Base-by-base conservation (phyloP, 768 basidiomycete species). In the Cystobasidium ongulense region DNA sequence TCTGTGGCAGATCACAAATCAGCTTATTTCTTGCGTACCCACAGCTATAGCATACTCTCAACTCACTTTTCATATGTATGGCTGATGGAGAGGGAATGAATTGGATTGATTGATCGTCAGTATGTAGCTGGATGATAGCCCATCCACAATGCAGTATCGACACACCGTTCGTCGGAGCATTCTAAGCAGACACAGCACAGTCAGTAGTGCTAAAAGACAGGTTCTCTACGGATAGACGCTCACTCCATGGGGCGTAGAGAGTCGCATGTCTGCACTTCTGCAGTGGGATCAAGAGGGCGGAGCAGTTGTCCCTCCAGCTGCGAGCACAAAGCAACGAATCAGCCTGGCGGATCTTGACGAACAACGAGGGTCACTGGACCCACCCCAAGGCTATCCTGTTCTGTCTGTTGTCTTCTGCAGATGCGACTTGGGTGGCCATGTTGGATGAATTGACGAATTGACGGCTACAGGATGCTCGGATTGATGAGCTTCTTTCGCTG, bases 261-360 rank as follows among this genome's bases (percentile, higher is more conserved):
- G 76, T 78, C 71, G 77, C 75, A 50, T 79, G 78, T 43, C 78
- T 75, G 76, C 78, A 79, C n/a, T 76, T 75, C 67, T 79, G 77
- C 29, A 79, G 72, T 4, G 78, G 77, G 27, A 79, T 75, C 18
- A 79, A 63, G 21, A 78, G 63, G 21, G 67, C 74, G 23, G 67
- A 71, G 66, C 74, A 72, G 62, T 75, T 62, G 63, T 75, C 74
- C 52, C 74, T 72, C 74, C 74, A 75, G 10, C 74, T 75, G 53
- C 1, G 4, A 23, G 68, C 27, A 46, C 65, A 23, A 2, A 53
- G 8, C 67, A 33, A 15, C n/a, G n/a, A n/a, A 8, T 36, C 70
- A 36, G 36, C 33, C 1, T 11, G 2, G 36, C 36, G 1, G n/a
- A 13, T 33, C 25, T 25, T 3, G n/a, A 33, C 25, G n/a, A 63